Conservation (phyloP, 768 basidiomycete genomes). For the Boletus barrowsii region DNA sequence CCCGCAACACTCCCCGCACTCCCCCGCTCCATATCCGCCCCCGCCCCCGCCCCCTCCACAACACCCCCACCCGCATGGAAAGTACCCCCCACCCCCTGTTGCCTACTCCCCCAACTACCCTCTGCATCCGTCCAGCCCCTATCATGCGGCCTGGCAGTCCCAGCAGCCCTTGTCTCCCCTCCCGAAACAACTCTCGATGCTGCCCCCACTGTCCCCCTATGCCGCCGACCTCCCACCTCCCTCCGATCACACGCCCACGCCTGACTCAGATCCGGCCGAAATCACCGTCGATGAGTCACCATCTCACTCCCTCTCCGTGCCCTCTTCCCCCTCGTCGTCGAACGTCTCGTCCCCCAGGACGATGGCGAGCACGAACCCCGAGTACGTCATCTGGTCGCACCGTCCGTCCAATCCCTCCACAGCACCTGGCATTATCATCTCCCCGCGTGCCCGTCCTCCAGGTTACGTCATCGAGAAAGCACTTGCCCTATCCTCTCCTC, state of each 20-base stretch:
- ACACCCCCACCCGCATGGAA: conserved; percentile 30
- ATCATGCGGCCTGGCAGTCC: conserved; percentile 43
- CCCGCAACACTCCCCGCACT: conserved; percentile 31
- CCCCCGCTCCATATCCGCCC: conserved; percentile 25
- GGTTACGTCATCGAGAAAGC: conserved; percentile 54
- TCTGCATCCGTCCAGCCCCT: conserved; percentile 26
- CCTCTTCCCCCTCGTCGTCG: conserved; percentile 4
- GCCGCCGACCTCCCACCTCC: neutral
- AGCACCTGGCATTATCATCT: conserved; percentile 73
- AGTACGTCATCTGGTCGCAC: conserved; percentile 72
- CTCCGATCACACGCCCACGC: conserved; percentile 4
- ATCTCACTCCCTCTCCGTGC: neutral
- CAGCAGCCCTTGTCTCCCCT: conserved; percentile 53
- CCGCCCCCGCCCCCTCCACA: conserved; percentile 20
- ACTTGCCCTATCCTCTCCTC: conserved; percentile 51
- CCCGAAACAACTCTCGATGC: conserved; percentile 63
- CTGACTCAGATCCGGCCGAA: conserved; percentile 1
- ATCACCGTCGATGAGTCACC: neutral
- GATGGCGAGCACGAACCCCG: conserved; percentile 9
- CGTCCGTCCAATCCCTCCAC: conserved; percentile 59
- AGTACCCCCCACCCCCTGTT: conserved; percentile 24
- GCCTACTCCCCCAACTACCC: conserved; percentile 32
- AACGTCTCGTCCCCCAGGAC: neutral
- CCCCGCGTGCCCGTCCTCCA: conserved; percentile 60
- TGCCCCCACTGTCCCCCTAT: conserved; percentile 24